A percentile compares a stretch with the other conserved stretches of the same genome.
phyloP scores from a whole-genome alignment of 768 basidiomycete species.

The Mycena pura region DNA sequence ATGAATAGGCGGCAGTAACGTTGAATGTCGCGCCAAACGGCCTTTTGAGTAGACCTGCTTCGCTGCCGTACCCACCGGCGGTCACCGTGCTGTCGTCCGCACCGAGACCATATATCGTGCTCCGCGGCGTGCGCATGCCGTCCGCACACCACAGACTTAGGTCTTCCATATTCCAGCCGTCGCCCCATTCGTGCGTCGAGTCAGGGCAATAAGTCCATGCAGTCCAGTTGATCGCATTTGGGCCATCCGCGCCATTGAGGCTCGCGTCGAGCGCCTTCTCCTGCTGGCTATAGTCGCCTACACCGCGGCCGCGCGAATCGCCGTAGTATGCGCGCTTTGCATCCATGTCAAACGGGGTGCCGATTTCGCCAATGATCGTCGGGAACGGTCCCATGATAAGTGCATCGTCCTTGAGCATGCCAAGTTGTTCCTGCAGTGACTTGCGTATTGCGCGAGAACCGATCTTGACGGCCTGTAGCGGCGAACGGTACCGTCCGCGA shows the following conservation, averaged over 20 bases:
- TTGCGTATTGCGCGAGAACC: conserved; percentile 86
- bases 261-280: conserved; percentile 89
- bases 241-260: conserved; percentile 78
- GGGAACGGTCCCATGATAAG: conserved; percentile 75
- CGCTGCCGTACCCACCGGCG: conserved; percentile 12
- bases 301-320: conserved; percentile 57
- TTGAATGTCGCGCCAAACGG: conserved; percentile 6
- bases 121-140: conserved; percentile 53
- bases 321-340: conserved; percentile 78
- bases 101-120: conserved; percentile 24
- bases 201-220: conserved; percentile 91
- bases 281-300: conserved; percentile 78
- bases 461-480: conserved; percentile 76
- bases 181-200: conserved; percentile 87
- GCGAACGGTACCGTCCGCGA: conserved; percentile 76
- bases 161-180: conserved; percentile 98
- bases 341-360: conserved; percentile 95
- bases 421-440: conserved; percentile 83
- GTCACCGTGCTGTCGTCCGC: conserved; percentile 11
- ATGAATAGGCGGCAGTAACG: conserved; percentile 35
- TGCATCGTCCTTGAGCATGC: conserved; percentile 77
- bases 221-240: conserved; percentile 78
- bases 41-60: conserved; percentile 23
- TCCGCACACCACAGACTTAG: conserved; percentile 86
- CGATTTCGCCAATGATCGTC: conserved; percentile 95